Evolutionary conservation across 768 basidiomycete species (phyloP).

Genomic region (Kockovaella imperatae): DNA sequence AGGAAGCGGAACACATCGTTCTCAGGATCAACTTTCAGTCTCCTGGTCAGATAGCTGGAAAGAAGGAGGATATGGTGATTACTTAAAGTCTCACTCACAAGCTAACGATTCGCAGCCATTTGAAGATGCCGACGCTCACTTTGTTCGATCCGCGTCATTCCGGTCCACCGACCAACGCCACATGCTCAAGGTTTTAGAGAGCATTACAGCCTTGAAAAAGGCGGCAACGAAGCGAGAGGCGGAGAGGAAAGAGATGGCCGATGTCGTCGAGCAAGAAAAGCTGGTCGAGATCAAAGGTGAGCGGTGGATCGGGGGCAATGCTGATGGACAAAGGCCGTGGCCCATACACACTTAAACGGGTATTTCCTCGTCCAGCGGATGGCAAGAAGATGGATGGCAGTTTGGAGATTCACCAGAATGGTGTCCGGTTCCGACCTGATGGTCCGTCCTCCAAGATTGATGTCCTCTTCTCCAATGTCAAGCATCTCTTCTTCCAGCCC

Average conservation of each 20-base stretch:
- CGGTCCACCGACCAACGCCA: constrained; percentile 82
- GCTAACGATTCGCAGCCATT: constrained; percentile 43
- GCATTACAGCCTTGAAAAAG: constrained; percentile 92
- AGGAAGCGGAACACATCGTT: constrained; percentile 90
- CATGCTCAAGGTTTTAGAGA: constrained; percentile 78
- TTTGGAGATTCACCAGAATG: constrained; percentile 95
- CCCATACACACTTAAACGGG: constrained; percentile 78
- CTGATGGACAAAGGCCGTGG: constrained; percentile 50
- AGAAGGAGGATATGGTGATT: constrained; percentile 90
- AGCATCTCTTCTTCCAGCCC: constrained; percentile 97
- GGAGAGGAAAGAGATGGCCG: constrained; percentile 96
- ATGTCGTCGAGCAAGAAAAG: constrained; percentile 90
- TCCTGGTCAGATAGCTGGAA: constrained; percentile 91
- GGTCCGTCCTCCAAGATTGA: constrained; percentile 54
- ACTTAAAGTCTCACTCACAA: neutral
- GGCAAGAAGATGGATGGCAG: constrained; percentile 94
- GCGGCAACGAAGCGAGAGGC: constrained; percentile 94
- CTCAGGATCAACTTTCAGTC: constrained; percentile 97
- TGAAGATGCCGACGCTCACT: constrained; percentile 92
- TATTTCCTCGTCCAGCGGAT: constrained; percentile 89
- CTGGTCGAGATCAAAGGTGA: constrained; percentile 76
- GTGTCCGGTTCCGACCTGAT: constrained; percentile 63
- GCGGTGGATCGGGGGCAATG: neutral
- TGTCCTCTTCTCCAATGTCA: constrained; percentile 91
- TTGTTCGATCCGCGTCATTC: constrained; percentile 90